phyloP scores from a whole-genome alignment of 2,329 filamentous ascomycete genomes.

The Harringtonia aguacate region DNA sequence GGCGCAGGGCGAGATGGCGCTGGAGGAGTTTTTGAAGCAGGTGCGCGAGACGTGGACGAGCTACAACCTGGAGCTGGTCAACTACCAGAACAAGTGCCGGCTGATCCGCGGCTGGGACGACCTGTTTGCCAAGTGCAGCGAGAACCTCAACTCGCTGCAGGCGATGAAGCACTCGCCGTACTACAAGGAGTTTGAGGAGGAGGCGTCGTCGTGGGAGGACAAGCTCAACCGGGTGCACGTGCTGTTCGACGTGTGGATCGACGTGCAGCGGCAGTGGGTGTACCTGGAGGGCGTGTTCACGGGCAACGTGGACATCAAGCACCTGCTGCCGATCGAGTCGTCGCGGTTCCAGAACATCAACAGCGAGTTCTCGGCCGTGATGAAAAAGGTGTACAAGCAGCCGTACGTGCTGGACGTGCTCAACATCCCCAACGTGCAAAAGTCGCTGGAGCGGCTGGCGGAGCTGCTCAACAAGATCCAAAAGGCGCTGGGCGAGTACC shows the following conservation, averaged over 20 bases:
- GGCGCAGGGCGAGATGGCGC: conserved; percentile 93
- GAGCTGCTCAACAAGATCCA: conserved; percentile 98
- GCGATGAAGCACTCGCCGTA: conserved; percentile 99
- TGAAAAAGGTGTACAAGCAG: conserved; percentile 98
- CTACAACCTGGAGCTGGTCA: conserved; percentile 86
- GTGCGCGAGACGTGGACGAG: conserved; percentile 96
- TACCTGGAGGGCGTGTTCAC: conserved; percentile 99
- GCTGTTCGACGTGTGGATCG: conserved; percentile 98
- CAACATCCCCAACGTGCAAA: conserved; percentile 90
- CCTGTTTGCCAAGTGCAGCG: conserved; percentile 94
- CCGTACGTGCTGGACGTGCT: conserved; percentile 93
- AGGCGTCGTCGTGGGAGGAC: conserved; percentile 94
- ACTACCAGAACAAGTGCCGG: conserved; percentile 96
- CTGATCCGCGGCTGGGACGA: conserved; percentile 98
- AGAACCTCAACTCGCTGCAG: conserved; percentile 93
- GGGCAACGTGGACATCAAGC: conserved; percentile 97
- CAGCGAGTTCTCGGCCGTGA: conserved; percentile 94
- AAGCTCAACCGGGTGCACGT: conserved; percentile 96
- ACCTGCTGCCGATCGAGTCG: conserved; percentile 90
- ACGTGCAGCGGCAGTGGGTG: conserved; percentile 99
- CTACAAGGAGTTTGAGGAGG: conserved; percentile 98
- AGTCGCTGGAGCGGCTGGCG: conserved; percentile 89
- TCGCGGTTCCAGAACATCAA: conserved; percentile 99
- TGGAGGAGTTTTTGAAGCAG: conserved; percentile 94
- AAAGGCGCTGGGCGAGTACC: conserved; percentile 94